Evolutionary conservation across 352 stramenopile species (phyloP).

Genomic region (Phytophthora pinifolia): DNA sequence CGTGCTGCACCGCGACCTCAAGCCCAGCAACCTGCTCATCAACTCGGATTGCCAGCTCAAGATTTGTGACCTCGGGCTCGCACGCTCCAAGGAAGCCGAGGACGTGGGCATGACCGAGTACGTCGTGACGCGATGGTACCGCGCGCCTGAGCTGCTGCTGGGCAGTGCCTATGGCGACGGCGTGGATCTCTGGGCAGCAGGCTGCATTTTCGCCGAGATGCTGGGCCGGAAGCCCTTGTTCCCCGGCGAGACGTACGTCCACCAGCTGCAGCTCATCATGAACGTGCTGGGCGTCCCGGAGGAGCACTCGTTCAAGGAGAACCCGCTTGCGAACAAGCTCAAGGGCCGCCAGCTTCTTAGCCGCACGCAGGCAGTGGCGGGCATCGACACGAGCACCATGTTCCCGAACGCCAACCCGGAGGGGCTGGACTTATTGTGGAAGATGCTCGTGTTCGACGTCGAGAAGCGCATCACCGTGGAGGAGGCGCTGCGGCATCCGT

Average conservation of each 20-base stretch:
- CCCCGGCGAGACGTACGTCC: conserved; percentile 84
- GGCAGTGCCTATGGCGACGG: conserved; percentile 83
- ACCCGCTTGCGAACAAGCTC: conserved; percentile 86
- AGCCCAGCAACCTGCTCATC: conserved; percentile 87
- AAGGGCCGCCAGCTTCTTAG: conserved; percentile 85
- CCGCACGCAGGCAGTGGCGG: conserved; percentile 74
- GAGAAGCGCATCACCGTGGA: conserved; percentile 95
- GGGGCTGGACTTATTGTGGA: conserved; percentile 81
- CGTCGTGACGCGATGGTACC: conserved; percentile 90
- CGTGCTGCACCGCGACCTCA: conserved; percentile 85
- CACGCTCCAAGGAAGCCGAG: conserved; percentile 84
- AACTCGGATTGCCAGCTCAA: conserved; percentile 96
- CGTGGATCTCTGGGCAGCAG: conserved; percentile 85
- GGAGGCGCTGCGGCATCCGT: conserved; percentile 95
- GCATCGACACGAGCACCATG: conserved; percentile 80
- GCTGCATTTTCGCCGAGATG: conserved; percentile 90
- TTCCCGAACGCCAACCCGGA: conserved; percentile 89
- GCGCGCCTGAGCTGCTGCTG: conserved; percentile 82
- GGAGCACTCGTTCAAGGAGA: conserved; percentile 89
- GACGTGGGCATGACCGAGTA: conserved; percentile 93
- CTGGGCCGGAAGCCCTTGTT: conserved; percentile 85
- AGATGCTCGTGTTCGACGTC: conserved; percentile 93
- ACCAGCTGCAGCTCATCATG: conserved; percentile 90
- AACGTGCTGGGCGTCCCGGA: conserved; percentile 87
- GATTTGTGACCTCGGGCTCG: conserved; percentile 96